Percentiles rank a stretch among this genome's conserved stretches.
These are phyloP conservation scores for Asterophora parasitica DNA, from an alignment of 768 basidiomycete genomes.

Conservation along the genomic window DNA sequence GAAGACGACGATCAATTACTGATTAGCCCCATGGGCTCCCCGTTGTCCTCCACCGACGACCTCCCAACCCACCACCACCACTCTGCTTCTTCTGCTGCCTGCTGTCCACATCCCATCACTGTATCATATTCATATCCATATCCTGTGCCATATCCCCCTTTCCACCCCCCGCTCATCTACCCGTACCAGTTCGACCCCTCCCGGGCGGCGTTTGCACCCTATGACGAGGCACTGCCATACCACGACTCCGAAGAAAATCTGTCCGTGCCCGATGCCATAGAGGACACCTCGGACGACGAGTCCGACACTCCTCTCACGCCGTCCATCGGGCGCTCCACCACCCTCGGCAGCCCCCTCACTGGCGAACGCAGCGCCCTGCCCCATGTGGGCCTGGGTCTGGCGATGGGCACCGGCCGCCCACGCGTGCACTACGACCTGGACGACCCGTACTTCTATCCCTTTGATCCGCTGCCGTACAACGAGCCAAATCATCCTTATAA, in stretches of 20 bases:
- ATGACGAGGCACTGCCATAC: conserved; percentile 60
- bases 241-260: conserved; percentile 59
- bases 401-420: conserved; percentile 30
- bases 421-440: conserved; percentile 61
- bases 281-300: conserved; percentile 83
- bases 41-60: conserved; percentile 77
- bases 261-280: conserved; percentile 74
- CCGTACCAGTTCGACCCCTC: conserved; percentile 48
- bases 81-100: conserved; percentile 22
- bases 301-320: conserved; percentile 67
- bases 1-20: conserved; percentile 64
- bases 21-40: conserved; percentile 61
- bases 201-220: conserved; percentile 40
- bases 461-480: conserved; percentile 70
- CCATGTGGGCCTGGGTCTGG: no score
- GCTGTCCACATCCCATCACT: conserved; percentile 43
- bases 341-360: conserved; percentile 40
- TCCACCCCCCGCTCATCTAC: conserved; percentile 53
- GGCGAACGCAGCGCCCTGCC: conserved; percentile 35
- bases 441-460: conserved; percentile 58
- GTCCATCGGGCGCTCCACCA: conserved; percentile 52
- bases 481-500: conserved; percentile 48
- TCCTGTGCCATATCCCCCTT: conserved; percentile 62
- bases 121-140: conserved; percentile 43
- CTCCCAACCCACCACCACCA: conserved; percentile 39